Base-by-base conservation (phyloP, 192 early-diverging fungal species). In the Ambispora gerdemannii region DNA sequence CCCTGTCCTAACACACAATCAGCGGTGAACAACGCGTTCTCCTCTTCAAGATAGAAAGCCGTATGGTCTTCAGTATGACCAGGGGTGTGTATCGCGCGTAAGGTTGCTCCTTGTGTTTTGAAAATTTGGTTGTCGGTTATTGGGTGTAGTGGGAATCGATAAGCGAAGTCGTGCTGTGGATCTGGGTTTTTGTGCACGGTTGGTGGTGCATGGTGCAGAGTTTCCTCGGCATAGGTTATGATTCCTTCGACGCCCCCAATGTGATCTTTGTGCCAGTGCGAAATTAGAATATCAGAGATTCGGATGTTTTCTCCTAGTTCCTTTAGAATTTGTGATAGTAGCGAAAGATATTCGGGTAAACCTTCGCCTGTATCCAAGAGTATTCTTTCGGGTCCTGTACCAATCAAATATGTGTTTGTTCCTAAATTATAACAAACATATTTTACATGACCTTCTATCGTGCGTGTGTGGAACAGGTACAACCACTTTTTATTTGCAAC, bases 361-460 rank as follows among this genome's bases (percentile, higher is more conserved):
- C 94, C 94, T 47, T 92, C 89, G 34, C 92, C 92, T 3, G 89
- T 87, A 63, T 94, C 94, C 0, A 96, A 71, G 3, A 96, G 80
- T 3, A 92, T 64, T 50, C 90, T 87, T 43, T 76, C 74, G 17
- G 75, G 27, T 1, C 94, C 94, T n/a, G 78, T 80, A 25, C 95
- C 95, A 36, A 96, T 76, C 10, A 96, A 33, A 68, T 94, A 96
- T 0, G 89, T 93, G 75, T 96, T 96, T 50, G 95, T 93, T 30
- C 84, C 86, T 88, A 0, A 28, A 50, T 19, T 13, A 27, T 31
- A 22, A 31, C 17, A 24, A 15, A 30, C 22, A 25, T 52, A 1
- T 34, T 22, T 20, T 71, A n/a, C 30, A 32, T 27, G 19, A n/a
- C n/a, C n/a, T n/a, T n/a, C n/a, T n/a, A n/a, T n/a, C n/a, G n/a